Percentiles rank a stretch among this genome's conserved stretches.
phyloP scores from a whole-genome alignment of 768 basidiomycete species.

The Tricholoma hemisulphureum region DNA sequence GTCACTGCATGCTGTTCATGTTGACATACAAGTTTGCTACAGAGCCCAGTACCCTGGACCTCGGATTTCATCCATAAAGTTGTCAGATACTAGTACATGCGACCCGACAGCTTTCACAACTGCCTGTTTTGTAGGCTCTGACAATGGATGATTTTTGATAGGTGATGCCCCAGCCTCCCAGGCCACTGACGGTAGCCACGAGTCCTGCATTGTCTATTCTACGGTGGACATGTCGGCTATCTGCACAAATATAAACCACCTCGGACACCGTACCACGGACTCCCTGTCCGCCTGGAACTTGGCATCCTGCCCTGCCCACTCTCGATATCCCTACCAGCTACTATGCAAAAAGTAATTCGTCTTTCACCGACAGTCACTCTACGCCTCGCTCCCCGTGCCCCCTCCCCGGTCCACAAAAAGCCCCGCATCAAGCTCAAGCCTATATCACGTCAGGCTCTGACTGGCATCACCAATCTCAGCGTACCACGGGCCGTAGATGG shows the following conservation, averaged over 20 bases:
- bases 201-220: not conserved
- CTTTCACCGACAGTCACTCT: conserved; percentile 4
- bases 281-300: conserved; percentile 32
- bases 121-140: not conserved
- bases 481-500: not conserved
- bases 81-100: too few species aligned
- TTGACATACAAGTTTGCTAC: too few species aligned
- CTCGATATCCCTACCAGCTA: too few species aligned
- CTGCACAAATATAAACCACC: not conserved
- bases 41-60: too few species aligned
- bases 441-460: not conserved
- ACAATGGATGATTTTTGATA: not conserved
- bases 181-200: not conserved
- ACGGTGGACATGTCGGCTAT: not conserved
- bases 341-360: conserved; percentile 6
- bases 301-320: conserved; percentile 28
- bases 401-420: not conserved
- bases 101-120: not conserved
- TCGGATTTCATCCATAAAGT: too few species aligned
- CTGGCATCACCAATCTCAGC: conserved; percentile 2
- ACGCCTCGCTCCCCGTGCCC: not conserved
- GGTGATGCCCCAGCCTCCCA: not conserved
- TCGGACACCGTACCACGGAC: not conserved
- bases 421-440: conserved; percentile 4
- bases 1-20: too few species aligned